Conservation (phyloP, 2,329 filamentous ascomycete species). For the Fusarium duplospermum region DNA sequence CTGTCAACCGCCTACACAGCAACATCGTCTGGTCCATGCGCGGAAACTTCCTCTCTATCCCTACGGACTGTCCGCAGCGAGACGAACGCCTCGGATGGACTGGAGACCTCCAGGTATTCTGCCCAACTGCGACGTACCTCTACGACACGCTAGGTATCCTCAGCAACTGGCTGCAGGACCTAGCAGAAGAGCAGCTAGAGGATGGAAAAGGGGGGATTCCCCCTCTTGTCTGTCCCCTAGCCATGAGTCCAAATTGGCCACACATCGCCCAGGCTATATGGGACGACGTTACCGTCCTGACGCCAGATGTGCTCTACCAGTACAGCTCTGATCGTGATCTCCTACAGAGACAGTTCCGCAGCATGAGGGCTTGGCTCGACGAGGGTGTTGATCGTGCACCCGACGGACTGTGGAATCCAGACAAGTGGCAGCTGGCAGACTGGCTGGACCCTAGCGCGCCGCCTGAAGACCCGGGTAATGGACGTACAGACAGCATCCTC, state of each 20-base stretch:
- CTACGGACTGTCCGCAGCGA: not conserved
- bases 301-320: conserved; percentile 53
- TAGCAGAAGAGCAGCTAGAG: not conserved
- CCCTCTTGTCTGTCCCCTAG: not conserved
- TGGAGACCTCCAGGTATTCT: not conserved
- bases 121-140: not conserved
- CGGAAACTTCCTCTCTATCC: not conserved
- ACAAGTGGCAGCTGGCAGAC: conserved; percentile 16
- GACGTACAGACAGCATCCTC: not conserved
- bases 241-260: not conserved
- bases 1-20: not conserved
- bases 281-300: conserved; percentile 53
- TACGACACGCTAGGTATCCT: conserved; percentile 54
- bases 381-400: conserved; percentile 45
- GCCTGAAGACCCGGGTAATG: not conserved
- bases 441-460: conserved; percentile 28
- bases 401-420: conserved; percentile 51
- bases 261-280: conserved; percentile 48
- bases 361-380: conserved; percentile 51
- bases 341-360: conserved; percentile 50
- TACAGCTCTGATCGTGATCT: conserved; percentile 50
- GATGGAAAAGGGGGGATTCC: not conserved
- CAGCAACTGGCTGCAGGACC: conserved; percentile 43
- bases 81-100: not conserved
- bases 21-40: not conserved